Percentiles rank a stretch among this genome's conserved stretches.
These are phyloP conservation scores for Bacidia rubella DNA, from an alignment of 495 filamentous ascomycete species.

Conservation along the genomic window DNA sequence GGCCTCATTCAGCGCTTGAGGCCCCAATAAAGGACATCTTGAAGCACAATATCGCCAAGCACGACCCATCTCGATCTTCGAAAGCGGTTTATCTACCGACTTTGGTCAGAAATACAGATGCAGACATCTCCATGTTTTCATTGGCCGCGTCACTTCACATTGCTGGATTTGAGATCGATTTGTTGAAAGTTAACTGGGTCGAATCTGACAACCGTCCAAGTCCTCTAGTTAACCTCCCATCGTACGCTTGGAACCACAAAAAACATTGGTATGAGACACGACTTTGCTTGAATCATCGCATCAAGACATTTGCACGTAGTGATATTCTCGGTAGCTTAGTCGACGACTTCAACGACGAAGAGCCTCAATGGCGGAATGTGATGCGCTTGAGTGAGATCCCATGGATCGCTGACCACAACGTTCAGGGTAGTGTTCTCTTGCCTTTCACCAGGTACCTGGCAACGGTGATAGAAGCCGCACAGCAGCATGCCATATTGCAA, in stretches of 20 bases:
- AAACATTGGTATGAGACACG: slow-evolving; percentile 17
- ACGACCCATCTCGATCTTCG: slow-evolving; percentile 12
- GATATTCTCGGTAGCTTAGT: slow-evolving; percentile 24
- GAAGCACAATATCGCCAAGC: too few relatives aligned
- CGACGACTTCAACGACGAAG: slow-evolving; percentile 19
- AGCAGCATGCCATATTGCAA: neutral
- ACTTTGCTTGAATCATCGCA: slow-evolving; percentile 22
- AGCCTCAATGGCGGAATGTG: slow-evolving; percentile 29
- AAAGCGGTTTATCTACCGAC: neutral
- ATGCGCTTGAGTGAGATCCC: slow-evolving; percentile 29
- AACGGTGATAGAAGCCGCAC: slow-evolving; percentile 28
- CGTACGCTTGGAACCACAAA: slow-evolving; percentile 27
- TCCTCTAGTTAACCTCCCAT: slow-evolving; percentile 20
- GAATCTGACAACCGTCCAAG: slow-evolving; percentile 24
- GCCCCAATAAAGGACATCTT: slow-evolving; percentile 42
- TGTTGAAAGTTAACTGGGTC: neutral
- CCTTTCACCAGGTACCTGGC: slow-evolving; percentile 30
- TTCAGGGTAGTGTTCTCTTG: slow-evolving; percentile 26
- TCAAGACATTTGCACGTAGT: slow-evolving; percentile 23
- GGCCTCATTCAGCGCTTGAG: slow-evolving; percentile 41
- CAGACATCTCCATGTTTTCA: neutral
- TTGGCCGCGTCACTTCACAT: neutral
- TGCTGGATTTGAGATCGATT: neutral
- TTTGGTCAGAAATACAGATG: slow-evolving; percentile 1
- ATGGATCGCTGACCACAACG: slow-evolving; percentile 30